These are phyloP conservation scores for Yamadazyma conglobata DNA, from an alignment of 1,139 yeast genomes.

Conservation along the genomic window DNA sequence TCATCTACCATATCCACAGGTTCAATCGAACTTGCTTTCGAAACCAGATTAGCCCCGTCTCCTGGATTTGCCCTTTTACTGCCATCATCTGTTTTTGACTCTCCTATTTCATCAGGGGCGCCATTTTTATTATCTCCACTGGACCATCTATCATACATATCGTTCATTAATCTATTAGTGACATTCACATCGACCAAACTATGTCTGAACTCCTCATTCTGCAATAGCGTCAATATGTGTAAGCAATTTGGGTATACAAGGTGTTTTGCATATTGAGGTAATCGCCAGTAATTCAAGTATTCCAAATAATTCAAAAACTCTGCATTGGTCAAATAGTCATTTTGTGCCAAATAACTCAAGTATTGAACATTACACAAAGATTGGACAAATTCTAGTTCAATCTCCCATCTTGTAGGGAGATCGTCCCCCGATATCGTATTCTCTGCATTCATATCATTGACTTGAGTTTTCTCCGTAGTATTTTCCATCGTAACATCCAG, in stretches of 20 bases:
- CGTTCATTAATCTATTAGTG: slow-evolving; percentile 62
- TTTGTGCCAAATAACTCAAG: slow-evolving; percentile 70
- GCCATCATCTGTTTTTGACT: too few relatives aligned
- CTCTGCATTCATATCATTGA: too few relatives aligned
- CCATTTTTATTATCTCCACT: too few relatives aligned
- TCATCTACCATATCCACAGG: too few relatives aligned
- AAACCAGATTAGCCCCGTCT: too few relatives aligned
- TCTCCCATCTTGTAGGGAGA: slow-evolving; percentile 75
- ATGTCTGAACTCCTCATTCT: slow-evolving; percentile 53
- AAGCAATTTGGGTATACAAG: slow-evolving; percentile 73
- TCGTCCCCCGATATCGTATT: slow-evolving; percentile 14
- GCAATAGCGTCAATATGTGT: slow-evolving; percentile 58
- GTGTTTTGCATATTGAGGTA: slow-evolving; percentile 61
- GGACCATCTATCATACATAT: slow-evolving; percentile 71
- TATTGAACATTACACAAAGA: slow-evolving; percentile 78
- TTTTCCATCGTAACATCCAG: too few relatives aligned
- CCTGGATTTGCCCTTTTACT: too few relatives aligned
- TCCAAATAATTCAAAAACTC: slow-evolving; percentile 61
- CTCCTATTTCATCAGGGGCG: too few relatives aligned
- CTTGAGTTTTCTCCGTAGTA: too few relatives aligned
- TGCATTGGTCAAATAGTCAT: slow-evolving; percentile 58
- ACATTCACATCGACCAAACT: slow-evolving; percentile 55
- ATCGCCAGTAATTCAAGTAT: slow-evolving; percentile 72
- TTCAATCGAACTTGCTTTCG: too few relatives aligned
- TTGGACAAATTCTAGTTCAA: slow-evolving; percentile 80